Base-by-base conservation (phyloP, 306 rosid species). In the Echinosophora koreensis region DNA sequence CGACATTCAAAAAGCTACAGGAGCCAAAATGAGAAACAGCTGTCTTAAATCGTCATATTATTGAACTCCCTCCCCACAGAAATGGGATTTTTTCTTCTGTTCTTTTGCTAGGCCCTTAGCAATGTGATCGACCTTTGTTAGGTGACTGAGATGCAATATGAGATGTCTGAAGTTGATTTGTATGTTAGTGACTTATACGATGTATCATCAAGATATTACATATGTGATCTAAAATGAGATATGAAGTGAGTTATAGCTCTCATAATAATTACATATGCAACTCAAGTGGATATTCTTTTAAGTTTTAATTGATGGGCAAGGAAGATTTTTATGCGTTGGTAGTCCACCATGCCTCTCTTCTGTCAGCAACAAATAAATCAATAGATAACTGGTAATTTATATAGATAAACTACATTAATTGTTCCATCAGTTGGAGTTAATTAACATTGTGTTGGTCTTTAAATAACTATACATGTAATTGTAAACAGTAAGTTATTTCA, bases 61-160 rank as follows among this genome's bases (percentile, higher is more conserved):
- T 71, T 77, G 61, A 52, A 55, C 37, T 32, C 6, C 3, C 67
- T 49, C 30, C 15, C 34, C 39, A 16, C 18, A 16, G 52, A 76
- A 52, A 39, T 17, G 30, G 52, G 73, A 81, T 50, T 59, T 80
- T 80, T 61, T 61, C 22, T 44, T 17, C 37, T 74, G 38, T 67
- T 37, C 0, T 14, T 77, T 74, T 58, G 51, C 5, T 35, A 47
- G 41, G 16, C 74, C 58, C 52, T 30, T 69, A 14, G 41, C 50
- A 56, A 14, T 68, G 59, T 68, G 9, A 22, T 42, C 44, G 55
- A 73, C 30, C 27, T 22, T 14, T 14, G 42, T 63, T 55, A 10
- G 60, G 60, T 69, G 81, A 74, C 22, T 66, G 70, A 57, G 75
- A 80, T 80, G 52, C 46, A 62, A 67, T 74, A 30, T 6, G 8